Evolutionary conservation across 257 asterid genomes (phyloP).

Genomic region (Capsicum pubescens): DNA sequence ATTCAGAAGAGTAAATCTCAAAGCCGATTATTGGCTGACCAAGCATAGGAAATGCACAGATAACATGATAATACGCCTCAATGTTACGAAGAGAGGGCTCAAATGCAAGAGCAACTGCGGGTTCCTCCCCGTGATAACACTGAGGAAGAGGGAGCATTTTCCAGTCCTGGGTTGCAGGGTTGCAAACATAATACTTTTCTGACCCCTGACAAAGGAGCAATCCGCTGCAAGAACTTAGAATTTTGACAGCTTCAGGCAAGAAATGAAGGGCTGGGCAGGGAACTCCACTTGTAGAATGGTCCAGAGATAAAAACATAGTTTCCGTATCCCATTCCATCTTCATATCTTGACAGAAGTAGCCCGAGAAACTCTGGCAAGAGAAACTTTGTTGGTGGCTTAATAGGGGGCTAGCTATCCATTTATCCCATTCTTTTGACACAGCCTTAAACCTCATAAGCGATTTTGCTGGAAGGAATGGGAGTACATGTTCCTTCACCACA

Average conservation of each 20-base stretch:
- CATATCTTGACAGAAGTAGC: constrained; percentile 43
- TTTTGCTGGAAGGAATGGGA: constrained; percentile 64
- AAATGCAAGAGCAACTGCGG: constrained; percentile 54
- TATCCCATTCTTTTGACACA: constrained; percentile 57
- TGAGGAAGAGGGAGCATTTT: constrained; percentile 41
- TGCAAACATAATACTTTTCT: constrained; percentile 49
- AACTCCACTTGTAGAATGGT: constrained; percentile 46
- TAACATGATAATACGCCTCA: constrained; percentile 39
- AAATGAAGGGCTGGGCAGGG: constrained; percentile 34
- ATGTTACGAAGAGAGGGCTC: constrained; percentile 45
- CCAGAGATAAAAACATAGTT: constrained; percentile 33
- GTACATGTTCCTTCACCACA: constrained; percentile 39
- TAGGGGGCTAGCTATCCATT: constrained; percentile 47
- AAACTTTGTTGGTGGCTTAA: constrained; percentile 48
- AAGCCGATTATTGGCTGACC: constrained; percentile 37
- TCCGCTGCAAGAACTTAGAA: constrained; percentile 50
- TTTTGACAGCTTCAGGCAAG: constrained; percentile 35
- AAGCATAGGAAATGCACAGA: constrained; percentile 39
- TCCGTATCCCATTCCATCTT: not conserved
- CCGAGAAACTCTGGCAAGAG: constrained; percentile 44
- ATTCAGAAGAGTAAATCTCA: constrained; percentile 48
- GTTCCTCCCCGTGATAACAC: constrained; percentile 33
- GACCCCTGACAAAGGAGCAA: constrained; percentile 47
- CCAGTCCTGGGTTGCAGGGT: constrained; percentile 51
- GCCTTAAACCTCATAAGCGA: constrained; percentile 43